Evolutionary conservation across 164 flowering plant species (phyloP).

Genomic region (Tetracentron sinense): DNA sequence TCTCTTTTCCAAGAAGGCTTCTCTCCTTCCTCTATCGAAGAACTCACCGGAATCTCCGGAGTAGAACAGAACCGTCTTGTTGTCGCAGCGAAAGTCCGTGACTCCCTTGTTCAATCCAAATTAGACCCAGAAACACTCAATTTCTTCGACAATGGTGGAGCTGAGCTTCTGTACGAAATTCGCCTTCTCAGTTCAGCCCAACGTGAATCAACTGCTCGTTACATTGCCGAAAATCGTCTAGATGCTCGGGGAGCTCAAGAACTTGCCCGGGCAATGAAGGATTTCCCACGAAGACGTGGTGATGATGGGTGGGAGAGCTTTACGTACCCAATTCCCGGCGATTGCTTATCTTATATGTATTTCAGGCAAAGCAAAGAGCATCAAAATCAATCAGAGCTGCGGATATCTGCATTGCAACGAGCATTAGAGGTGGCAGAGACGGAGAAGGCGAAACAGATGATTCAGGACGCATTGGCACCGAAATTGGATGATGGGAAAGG

Average conservation of each 20-base stretch:
- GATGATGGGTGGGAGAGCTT: slow-evolving; percentile 66
- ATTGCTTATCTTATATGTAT: slow-evolving; percentile 67
- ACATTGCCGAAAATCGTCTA: slow-evolving; percentile 24
- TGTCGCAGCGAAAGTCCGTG: slow-evolving; percentile 74
- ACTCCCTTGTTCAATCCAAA: slow-evolving; percentile 44
- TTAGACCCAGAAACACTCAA: slow-evolving; percentile 37
- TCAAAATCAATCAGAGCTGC: slow-evolving; percentile 29
- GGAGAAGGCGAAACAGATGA: slow-evolving; percentile 40
- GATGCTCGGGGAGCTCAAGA: slow-evolving; percentile 57
- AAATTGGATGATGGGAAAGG: slow-evolving; percentile 20
- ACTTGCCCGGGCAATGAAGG: slow-evolving; percentile 82
- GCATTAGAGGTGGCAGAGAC: slow-evolving; percentile 53
- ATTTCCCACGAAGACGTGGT: slow-evolving; percentile 60
- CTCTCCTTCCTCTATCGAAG: slow-evolving; percentile 63
- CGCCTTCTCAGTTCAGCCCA: slow-evolving; percentile 54
- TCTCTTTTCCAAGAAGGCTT: slow-evolving; percentile 62
- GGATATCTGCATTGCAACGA: slow-evolving; percentile 34
- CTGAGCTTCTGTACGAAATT: slow-evolving; percentile 69
- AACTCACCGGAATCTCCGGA: slow-evolving; percentile 78
- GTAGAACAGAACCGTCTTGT: slow-evolving; percentile 75
- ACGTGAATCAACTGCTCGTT: slow-evolving; percentile 50
- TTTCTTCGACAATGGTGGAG: slow-evolving; percentile 56
- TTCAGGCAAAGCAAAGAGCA: slow-evolving; percentile 65
- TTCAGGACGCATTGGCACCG: slow-evolving; percentile 40
- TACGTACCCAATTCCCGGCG: slow-evolving; percentile 51